These are phyloP conservation scores for Favolaschia claudopus DNA, from an alignment of 768 basidiomycete genomes.

Conservation along the genomic window DNA sequence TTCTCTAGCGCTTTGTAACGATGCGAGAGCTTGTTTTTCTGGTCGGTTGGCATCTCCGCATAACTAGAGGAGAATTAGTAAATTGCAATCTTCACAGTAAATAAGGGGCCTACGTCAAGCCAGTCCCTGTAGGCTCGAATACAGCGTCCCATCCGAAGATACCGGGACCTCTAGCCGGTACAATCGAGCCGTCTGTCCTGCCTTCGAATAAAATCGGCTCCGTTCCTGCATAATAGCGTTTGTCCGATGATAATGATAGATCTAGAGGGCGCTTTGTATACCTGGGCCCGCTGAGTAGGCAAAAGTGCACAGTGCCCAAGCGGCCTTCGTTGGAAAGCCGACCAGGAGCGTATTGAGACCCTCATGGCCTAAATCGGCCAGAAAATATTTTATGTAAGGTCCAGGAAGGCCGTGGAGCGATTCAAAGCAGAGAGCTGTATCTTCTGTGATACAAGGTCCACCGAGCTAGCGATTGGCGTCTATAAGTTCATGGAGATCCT, in stretches of 20 bases:
- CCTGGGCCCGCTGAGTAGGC: conserved; percentile 90
- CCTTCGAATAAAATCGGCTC: conserved; percentile 85
- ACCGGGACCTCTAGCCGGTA: conserved; percentile 78
- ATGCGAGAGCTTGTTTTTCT: conserved; percentile 80
- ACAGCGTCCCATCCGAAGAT: conserved; percentile 93
- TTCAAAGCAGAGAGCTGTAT: conserved; percentile 92
- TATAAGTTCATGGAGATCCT: background rate
- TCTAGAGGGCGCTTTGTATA: conserved; percentile 15
- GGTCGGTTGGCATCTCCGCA: conserved; percentile 74
- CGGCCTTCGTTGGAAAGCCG: conserved; percentile 78
- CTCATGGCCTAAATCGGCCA: conserved; percentile 83
- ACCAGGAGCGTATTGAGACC: conserved; percentile 88
- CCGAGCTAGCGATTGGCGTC: conserved; percentile 40
- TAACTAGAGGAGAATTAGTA: conserved; percentile 51
- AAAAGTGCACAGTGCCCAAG: conserved; percentile 95
- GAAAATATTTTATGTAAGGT: conserved; percentile 96
- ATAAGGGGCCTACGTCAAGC: conserved; percentile 70
- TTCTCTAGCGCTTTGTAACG: conserved; percentile 77
- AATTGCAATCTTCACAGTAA: background rate
- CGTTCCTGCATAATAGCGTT: conserved; percentile 40
- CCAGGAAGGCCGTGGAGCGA: conserved; percentile 93
- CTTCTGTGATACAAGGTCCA: conserved; percentile 77
- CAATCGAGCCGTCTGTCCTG: conserved; percentile 87
- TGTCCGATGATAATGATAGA: background rate
- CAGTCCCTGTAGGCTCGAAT: conserved; percentile 80